Evolutionary conservation across 2,329 filamentous ascomycete species (phyloP), one percentile per base, ranked within the genome.

Genomic region (Diplodia scrobiculata): DNA sequence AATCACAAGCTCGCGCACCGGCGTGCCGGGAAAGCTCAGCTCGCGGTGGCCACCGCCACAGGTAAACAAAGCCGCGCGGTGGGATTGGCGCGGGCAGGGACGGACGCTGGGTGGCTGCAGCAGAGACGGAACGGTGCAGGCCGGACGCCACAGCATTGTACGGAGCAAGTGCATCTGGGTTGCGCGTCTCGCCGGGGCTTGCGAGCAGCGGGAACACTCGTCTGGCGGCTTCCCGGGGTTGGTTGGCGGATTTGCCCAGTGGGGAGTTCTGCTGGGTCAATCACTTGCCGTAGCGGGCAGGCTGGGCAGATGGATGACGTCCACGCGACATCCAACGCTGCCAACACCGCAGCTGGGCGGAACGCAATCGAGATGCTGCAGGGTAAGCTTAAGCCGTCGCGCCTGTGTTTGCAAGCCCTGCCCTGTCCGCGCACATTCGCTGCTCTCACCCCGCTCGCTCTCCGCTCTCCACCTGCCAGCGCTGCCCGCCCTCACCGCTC

Each of bases 291-390:
- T 2, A 21, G 17, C 32, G 54, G 54, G 54, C 34, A 17, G 21
- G n/a, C 11, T 19, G 54, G 54, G 54, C 21, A 21, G 21, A 29
- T 13, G 55, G 41, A 60, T 60, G 55, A 60, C 55, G 55, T 60
- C 25, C 55, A 48, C 54, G 36, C 54, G 54, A 45, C 54, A 19
- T 27, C 9, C 10, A 36, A 11, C 51, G 51, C 32, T 55, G 54
- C 54, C 54, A 59, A 45, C 41, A 45, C 55, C 55, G 11, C 25
- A 13, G 55, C 38, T 29, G 5, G 38, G 36, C 53, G 53, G 53
- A 41, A 55, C 53, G 53, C 54, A 59, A 59, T 59, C 54, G 54
- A 59, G 54, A 60, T 60, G 55, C 25, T 25, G 25, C 25, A 25
- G 19, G 29, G 52, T 38, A 38, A 55, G 52, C 27, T n/a, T 38